Conservation (phyloP, 495 filamentous ascomycete genomes). For the Bacidia gigantensis region DNA sequence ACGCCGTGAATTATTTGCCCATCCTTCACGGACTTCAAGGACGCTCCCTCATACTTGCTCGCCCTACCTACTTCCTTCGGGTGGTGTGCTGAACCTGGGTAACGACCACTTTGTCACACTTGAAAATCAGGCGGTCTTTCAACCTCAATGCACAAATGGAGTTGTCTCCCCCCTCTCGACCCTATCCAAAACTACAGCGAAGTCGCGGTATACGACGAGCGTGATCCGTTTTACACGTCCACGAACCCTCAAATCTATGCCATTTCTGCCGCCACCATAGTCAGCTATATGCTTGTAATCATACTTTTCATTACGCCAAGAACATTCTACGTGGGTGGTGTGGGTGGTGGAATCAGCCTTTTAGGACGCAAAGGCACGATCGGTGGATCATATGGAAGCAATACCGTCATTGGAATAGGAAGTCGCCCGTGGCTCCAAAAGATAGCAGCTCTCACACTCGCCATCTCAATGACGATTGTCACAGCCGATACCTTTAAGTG, state of each 20-base stretch:
- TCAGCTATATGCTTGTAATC: constrained; percentile 86
- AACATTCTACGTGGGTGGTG: constrained; percentile 73
- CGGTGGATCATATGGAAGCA: constrained; percentile 53
- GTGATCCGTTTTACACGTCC: constrained; percentile 85
- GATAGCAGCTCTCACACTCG: constrained; percentile 78
- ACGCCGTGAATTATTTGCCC: constrained; percentile 39
- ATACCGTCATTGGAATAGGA: constrained; percentile 71
- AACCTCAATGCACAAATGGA: constrained; percentile 43
- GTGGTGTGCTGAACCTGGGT: constrained; percentile 46
- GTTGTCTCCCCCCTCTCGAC: constrained; percentile 20
- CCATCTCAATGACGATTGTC: constrained; percentile 83
- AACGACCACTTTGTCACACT: constrained; percentile 46
- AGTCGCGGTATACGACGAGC: constrained; percentile 40
- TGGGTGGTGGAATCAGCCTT: constrained; percentile 50
- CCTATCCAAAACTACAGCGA: constrained; percentile 12
- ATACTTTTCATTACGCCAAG: constrained; percentile 86
- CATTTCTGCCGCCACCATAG: constrained; percentile 77
- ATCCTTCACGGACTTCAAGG: constrained; percentile 31
- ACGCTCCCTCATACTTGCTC: constrained; percentile 38
- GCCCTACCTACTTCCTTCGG: constrained; percentile 47
- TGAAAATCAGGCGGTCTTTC: constrained; percentile 45
- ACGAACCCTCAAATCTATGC: constrained; percentile 83
- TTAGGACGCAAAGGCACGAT: constrained; percentile 78
- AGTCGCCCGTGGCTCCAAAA: constrained; percentile 94
- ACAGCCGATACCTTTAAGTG: constrained; percentile 77